phyloP scores from a whole-genome alignment of 2,329 filamentous ascomycete species.

The Penicillium sp. region DNA sequence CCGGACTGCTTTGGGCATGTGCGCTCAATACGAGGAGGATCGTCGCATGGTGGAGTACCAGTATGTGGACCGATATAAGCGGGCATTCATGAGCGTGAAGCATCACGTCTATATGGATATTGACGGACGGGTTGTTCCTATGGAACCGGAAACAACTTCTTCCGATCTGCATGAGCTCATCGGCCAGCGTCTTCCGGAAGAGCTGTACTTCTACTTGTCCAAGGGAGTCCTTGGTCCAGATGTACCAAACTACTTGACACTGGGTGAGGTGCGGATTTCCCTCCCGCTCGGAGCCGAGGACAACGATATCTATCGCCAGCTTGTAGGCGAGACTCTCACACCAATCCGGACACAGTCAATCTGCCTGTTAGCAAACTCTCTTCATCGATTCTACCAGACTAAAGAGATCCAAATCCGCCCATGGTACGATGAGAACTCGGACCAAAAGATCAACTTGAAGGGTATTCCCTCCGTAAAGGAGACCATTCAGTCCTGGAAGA shows the following conservation, averaged over 20 bases:
- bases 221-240: conserved; percentile 77
- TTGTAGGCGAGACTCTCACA: conserved; percentile 73
- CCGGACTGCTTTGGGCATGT: conserved; percentile 71
- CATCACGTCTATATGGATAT: conserved; percentile 81
- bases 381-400: conserved; percentile 80
- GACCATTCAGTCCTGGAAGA: conserved; percentile 68
- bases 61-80: conserved; percentile 84
- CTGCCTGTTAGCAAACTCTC: conserved; percentile 72
- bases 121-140: conserved; percentile 73
- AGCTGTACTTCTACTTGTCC: conserved; percentile 87
- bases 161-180: conserved; percentile 86
- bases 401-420: conserved; percentile 74
- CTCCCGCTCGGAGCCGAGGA: conserved; percentile 84
- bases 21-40: conserved; percentile 77
- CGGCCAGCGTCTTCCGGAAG: conserved; percentile 83
- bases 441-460: conserved; percentile 65
- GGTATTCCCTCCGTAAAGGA: conserved; percentile 54
- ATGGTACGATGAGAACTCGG: conserved; percentile 77
- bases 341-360: conserved; percentile 75
- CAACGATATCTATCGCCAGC: conserved; percentile 74
- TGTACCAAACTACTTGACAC: conserved; percentile 78
- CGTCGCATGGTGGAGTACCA: conserved; percentile 67
- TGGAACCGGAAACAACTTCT: conserved; percentile 72
- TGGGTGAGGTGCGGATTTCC: conserved; percentile 72
- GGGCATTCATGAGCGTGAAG: conserved; percentile 78